phyloP scores from a whole-genome alignment of 23 red algal species.

The Gracilaria caudata region DNA sequence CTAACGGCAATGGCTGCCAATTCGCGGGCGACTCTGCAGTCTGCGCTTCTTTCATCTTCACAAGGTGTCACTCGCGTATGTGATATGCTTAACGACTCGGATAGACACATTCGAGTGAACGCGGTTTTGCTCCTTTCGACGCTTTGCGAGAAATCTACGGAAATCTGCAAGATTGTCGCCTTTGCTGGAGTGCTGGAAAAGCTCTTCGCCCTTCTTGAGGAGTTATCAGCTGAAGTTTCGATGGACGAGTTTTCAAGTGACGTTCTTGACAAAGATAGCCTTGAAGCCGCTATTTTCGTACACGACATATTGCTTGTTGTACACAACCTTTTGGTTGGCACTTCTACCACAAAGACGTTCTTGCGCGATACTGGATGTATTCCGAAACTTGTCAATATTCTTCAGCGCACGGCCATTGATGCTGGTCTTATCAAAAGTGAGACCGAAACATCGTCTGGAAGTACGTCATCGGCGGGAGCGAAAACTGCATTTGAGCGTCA shows the following conservation, averaged over 20 bases:
- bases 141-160: slow-evolving; percentile 53
- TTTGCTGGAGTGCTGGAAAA: slow-evolving; percentile 86
- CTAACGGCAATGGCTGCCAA: slow-evolving; percentile 76
- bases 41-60: slow-evolving; percentile 57
- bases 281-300: slow-evolving; percentile 61
- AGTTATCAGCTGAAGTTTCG: slow-evolving; percentile 5
- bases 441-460: neutral
- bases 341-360: slow-evolving; percentile 70
- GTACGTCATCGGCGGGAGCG: neutral
- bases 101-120: slow-evolving; percentile 78
- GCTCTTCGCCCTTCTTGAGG: slow-evolving; percentile 78
- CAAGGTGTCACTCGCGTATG: slow-evolving; percentile 69
- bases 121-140: slow-evolving; percentile 77
- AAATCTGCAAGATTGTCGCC: slow-evolving; percentile 93
- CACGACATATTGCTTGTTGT: slow-evolving; percentile 83
- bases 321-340: slow-evolving; percentile 65
- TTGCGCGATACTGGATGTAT: slow-evolving; percentile 92
- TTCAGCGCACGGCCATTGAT: slow-evolving; percentile 39
- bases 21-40: slow-evolving; percentile 41
- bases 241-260: slow-evolving; percentile 41
- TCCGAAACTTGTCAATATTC: slow-evolving; percentile 63
- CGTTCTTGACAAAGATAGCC: slow-evolving; percentile 41
- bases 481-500: slow-evolving; percentile 39
- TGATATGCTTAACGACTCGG: slow-evolving; percentile 74
- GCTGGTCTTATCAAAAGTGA: slow-evolving; percentile 23